Base-by-base conservation (phyloP, 176 grass and related monocot genomes). In the Aegilops bicornis region DNA sequence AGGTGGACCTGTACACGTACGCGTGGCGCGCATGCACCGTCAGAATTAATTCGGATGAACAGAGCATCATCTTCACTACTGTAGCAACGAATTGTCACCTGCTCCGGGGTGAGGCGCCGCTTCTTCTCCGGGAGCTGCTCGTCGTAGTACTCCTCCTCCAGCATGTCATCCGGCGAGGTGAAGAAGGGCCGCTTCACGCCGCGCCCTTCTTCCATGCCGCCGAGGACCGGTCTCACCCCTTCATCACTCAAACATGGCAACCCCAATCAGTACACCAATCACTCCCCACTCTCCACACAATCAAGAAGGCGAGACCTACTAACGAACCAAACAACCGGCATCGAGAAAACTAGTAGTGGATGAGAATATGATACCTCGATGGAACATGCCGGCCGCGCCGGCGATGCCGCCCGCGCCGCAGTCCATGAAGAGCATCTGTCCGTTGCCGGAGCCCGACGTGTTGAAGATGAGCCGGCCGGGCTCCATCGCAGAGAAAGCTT, bases 101-200 rank as follows among this genome's bases (percentile, higher is more conserved):
- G 96, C 84, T 98, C 93, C 24, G 93, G 90, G 2, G 93, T 92
- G 86, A 98, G 96, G 59, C 96, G 96, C 33, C 96, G 93, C 90
- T 98, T 98, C 90, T 98, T 98, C 82, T 94, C 96, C 25, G 96
- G 93, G 54, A 92, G 89, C 85, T 98, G 96, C 88, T 98, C 96
- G 87, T 98, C 96, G 80, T 98, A 98, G 81, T 98, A 96, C 66
- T 96, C 96, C 79, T 96, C 96, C 54, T 98, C 96, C 17, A 98
- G 64, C 14, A 95, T 84, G 42, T 98, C 96, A 65, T 98, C 93
- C 54, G 96, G 91, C 16, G 93, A 89, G 78, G 96, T 98, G 86
- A 95, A 96, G 79, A 98, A 98, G 89, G 94, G 92, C 69, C 93
- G 89, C 85, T 94, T 94, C 13, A 86, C 69, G 76, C 89, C 82